Evolutionary conservation across 306 rosid species (phyloP).

Genomic region (Gillenia trifoliata): DNA sequence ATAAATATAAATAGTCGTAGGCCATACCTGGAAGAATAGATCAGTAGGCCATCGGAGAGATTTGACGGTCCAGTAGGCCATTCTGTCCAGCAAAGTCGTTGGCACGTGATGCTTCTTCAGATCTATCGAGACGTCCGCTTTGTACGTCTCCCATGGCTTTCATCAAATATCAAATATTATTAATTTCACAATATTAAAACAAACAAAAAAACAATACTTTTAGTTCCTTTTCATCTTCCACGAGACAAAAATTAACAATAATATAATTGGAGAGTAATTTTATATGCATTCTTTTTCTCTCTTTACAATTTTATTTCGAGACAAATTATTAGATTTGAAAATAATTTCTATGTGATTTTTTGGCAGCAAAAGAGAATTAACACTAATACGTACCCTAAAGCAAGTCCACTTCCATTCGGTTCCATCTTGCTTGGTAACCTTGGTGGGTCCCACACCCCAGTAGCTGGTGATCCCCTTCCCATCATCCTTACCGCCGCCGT

Average conservation of each 20-base stretch:
- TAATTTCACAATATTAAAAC: neutral
- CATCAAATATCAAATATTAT: neutral
- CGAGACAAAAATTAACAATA: too few species aligned
- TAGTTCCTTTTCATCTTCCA: too few species aligned
- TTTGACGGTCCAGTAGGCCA: conserved; percentile 76
- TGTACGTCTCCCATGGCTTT: conserved; percentile 85
- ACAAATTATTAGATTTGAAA: too few species aligned
- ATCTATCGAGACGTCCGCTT: conserved; percentile 54
- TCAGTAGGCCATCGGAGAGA: conserved; percentile 60
- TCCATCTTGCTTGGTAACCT: conserved; percentile 46
- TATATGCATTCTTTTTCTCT: too few species aligned
- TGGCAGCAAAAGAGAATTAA: too few species aligned
- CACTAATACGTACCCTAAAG: conserved; percentile 42
- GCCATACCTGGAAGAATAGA: conserved; percentile 71
- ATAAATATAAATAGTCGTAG: too few species aligned
- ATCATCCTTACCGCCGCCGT: conserved; percentile 15
- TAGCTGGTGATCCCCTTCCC: conserved; percentile 39
- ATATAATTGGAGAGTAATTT: too few species aligned
- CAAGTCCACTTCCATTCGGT: conserved; percentile 72
- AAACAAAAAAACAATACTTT: too few species aligned
- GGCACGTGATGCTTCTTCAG: conserved; percentile 64
- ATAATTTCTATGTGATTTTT: too few species aligned
- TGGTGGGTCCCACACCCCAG: conserved; percentile 50
- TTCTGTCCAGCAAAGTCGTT: conserved; percentile 44
- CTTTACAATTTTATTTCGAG: too few species aligned